These are phyloP conservation scores for Hypoxylon lienhwacheense DNA, from an alignment of 495 filamentous ascomycete genomes.

Conservation along the genomic window DNA sequence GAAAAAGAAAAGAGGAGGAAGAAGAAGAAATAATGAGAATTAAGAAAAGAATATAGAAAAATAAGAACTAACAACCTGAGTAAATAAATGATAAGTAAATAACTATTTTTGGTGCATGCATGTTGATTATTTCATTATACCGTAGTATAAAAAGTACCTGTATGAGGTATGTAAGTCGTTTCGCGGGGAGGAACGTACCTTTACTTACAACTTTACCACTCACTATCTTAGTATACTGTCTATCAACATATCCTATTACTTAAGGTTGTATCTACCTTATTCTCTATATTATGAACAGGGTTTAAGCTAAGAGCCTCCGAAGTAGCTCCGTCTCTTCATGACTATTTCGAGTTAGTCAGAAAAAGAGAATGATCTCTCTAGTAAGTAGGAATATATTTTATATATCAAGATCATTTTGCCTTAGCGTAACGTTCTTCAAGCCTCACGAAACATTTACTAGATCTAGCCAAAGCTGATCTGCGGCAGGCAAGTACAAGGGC, in stretches of 20 bases:
- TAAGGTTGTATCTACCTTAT: too few relatives aligned
- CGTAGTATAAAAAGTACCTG: too few relatives aligned
- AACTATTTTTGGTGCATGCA: too few relatives aligned
- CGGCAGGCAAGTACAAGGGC: slow-evolving; percentile 1
- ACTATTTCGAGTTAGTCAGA: slow-evolving; percentile 22
- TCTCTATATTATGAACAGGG: slow-evolving; percentile 29
- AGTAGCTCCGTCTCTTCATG: slow-evolving; percentile 31
- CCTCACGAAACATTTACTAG: slow-evolving; percentile 6
- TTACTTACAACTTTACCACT: too few relatives aligned
- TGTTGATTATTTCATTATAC: too few relatives aligned
- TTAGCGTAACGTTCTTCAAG: too few relatives aligned
- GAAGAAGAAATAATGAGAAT: too few relatives aligned
- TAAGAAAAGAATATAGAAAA: too few relatives aligned
- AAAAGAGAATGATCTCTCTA: background rate
- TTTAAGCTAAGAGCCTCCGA: slow-evolving; percentile 34
- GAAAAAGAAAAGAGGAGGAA: slow-evolving; percentile 11
- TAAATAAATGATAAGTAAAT: too few relatives aligned
- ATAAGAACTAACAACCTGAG: too few relatives aligned
- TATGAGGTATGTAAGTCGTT: slow-evolving; percentile 14
- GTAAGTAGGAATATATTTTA: slow-evolving; percentile 1
- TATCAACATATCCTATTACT: too few relatives aligned
- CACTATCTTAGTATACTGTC: slow-evolving; percentile 16
- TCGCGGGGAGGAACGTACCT: slow-evolving; percentile 22
- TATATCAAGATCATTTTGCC: too few relatives aligned
- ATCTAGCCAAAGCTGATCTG: slow-evolving; percentile 11